Evolutionary conservation across 257 asterid species (phyloP), one percentile per base, ranked within the genome.

Genomic region (Petunia secreta): DNA sequence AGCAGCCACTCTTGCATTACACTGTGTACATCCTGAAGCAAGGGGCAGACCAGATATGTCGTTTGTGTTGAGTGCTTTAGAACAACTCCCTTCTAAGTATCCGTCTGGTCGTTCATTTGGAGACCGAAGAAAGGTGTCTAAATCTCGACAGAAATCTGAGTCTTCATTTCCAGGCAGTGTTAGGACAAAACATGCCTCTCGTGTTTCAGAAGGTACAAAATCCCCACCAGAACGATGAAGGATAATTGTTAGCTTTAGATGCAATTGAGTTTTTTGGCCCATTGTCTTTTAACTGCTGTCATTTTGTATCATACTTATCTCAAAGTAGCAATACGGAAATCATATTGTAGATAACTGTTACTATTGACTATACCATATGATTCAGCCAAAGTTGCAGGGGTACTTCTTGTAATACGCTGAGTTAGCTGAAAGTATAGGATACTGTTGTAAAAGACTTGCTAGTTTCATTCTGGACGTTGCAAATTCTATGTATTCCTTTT

Each of bases 31-130:
- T 53, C 76, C 66, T 3, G 87, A 85, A 64, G 55, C 82, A 11
- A 87, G 65, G 82, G 68, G 52, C 41, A 80, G 90, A 43, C 88
- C 87, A 15, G 79, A 80, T 5, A 87, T 87, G 88, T 25, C 84
- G 3, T 85, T 85, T 55, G 84, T 87, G 34, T 37, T 87, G 6
- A 80, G 44, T 39, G 82, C 73, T 10, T 59, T 87, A 13, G 84
- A 87, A 64, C 83, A 80, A 48, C 63, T 87, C 36, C 75, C 84
- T n/a, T 75, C 85, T 46, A 69, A 69, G 37, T 46, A 69, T 69
- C 16, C 34, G 25, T 25, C 59, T 46, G 76, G 43, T 25, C 43
- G 59, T 46, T 59, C 59, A 69, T 69, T 46, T 2, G 77, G 59
- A 53, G 77, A 69, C 46, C 38, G 10, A 5, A 46, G 14, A 69